phyloP scores from a whole-genome alignment of 2,329 filamentous ascomycete genomes.

The Colletotrichum endophyticum region DNA sequence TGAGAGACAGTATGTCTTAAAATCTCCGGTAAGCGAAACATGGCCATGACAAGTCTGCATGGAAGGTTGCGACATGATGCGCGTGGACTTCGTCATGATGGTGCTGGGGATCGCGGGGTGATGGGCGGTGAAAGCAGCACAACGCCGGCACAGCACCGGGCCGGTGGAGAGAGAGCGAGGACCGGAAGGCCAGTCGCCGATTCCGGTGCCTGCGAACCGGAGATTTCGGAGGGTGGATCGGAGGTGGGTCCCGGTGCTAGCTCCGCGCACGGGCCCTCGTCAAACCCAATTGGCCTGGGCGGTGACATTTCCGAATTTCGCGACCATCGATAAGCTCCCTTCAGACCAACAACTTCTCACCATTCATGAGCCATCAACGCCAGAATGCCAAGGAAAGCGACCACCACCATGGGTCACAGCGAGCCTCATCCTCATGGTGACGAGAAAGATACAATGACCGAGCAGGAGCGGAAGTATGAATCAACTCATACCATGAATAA shows the following conservation, averaged over 20 bases:
- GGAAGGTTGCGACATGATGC: neutral
- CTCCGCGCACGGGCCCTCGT: neutral
- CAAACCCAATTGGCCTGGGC: neutral
- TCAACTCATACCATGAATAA: neutral
- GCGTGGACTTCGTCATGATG: neutral
- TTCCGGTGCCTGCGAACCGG: neutral
- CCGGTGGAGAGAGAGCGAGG: neutral
- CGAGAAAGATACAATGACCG: neutral
- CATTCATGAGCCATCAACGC: neutral
- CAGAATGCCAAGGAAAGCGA: neutral
- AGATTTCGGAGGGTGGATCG: neutral
- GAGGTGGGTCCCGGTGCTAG: neutral
- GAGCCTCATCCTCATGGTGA: neutral
- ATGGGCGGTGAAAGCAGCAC: neutral
- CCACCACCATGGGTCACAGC: neutral
- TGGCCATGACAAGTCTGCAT: neutral
- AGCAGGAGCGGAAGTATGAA: slow-evolving; percentile 4
- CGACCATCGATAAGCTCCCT: neutral
- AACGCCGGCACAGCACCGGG: neutral
- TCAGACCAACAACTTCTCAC: neutral
- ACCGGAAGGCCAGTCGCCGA: neutral
- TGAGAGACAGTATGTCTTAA: neutral
- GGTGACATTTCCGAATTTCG: neutral
- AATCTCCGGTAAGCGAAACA: neutral
- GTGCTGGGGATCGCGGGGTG: neutral